A percentile compares a stretch with the other conserved stretches of the same genome.
These are phyloP conservation scores for Trypanosoma mega DNA, from an alignment of 208 protist genomes.

Conservation along the genomic window DNA sequence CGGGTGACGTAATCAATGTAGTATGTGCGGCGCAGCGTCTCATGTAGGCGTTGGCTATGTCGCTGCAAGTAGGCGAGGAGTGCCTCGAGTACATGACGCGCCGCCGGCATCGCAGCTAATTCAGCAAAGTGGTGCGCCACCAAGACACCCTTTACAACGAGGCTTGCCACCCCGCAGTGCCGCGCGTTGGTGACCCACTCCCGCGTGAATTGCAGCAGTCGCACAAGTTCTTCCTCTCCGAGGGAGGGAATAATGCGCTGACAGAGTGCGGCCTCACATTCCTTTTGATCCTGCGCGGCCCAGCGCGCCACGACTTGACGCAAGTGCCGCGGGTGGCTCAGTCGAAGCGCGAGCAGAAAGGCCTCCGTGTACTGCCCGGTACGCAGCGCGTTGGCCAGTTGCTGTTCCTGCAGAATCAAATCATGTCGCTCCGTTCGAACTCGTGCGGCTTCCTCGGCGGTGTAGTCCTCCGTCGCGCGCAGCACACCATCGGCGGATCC, in stretches of 20 bases:
- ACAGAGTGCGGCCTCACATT: conserved; percentile 66
- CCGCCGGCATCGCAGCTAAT: conserved; percentile 55
- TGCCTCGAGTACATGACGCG: conserved; percentile 70
- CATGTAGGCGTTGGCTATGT: conserved; percentile 85
- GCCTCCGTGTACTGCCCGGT: conserved; percentile 72
- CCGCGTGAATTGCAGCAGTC: conserved; percentile 86
- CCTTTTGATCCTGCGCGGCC: conserved; percentile 50
- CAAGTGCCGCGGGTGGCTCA: conserved; percentile 88
- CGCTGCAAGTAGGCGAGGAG: conserved; percentile 81
- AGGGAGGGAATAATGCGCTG: conserved; percentile 56
- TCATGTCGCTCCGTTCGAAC: conserved; percentile 62
- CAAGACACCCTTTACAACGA: conserved; percentile 70
- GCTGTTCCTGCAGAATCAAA: conserved; percentile 78
- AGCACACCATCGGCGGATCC: conserved; percentile 87
- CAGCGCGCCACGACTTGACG: conserved; percentile 77
- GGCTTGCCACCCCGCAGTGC: conserved; percentile 70
- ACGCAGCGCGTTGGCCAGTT: conserved; percentile 81
- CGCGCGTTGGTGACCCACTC: conserved; percentile 92
- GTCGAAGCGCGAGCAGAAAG: conserved; percentile 77
- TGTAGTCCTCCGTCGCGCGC: conserved; percentile 87
- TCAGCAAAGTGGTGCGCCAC: conserved; percentile 58
- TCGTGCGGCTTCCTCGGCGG: conserved; percentile 77
- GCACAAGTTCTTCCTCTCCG: conserved; percentile 56
- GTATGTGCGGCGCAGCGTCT: conserved; percentile 81
- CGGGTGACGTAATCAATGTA: conserved; percentile 89